These are phyloP conservation scores for Trichoderma oligosporum DNA, from an alignment of 2,329 filamentous ascomycete species.

Conservation along the genomic window DNA sequence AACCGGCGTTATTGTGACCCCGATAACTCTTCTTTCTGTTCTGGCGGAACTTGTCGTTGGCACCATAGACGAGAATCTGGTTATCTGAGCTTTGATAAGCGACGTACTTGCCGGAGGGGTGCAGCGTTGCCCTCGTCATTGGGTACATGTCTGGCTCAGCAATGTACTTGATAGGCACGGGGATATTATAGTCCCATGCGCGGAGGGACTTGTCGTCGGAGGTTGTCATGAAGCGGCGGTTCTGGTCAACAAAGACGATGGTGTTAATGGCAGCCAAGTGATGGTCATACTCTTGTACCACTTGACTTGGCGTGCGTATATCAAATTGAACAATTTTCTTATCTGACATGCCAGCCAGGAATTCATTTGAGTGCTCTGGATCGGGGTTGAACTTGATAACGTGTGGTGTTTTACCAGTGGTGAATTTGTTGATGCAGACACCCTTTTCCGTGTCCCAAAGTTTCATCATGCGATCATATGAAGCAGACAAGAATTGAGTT, in stretches of 20 bases:
- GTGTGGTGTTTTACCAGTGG: constrained; percentile 91
- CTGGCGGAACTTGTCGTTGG: constrained; percentile 92
- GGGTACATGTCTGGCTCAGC: constrained; percentile 98
- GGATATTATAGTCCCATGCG: constrained; percentile 98
- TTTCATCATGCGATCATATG: constrained; percentile 94
- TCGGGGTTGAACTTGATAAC: constrained; percentile 90
- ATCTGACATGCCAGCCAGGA: constrained; percentile 93
- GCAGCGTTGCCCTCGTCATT: constrained; percentile 78
- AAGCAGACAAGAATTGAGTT: constrained; percentile 81
- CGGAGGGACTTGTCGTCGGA: constrained; percentile 95
- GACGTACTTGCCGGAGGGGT: constrained; percentile 90
- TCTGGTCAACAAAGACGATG: constrained; percentile 91
- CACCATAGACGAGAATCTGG: constrained; percentile 92
- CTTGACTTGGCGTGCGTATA: constrained; percentile 68
- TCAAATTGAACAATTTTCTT: constrained; percentile 99
- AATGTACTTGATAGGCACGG: constrained; percentile 97
- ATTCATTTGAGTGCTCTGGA: constrained; percentile 74
- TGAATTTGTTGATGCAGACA: constrained; percentile 80
- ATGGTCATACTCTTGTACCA: constrained; percentile 97
- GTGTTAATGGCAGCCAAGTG: constrained; percentile 98
- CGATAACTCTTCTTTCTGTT: constrained; percentile 96
- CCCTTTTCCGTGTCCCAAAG: constrained; percentile 98
- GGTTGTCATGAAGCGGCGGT: constrained; percentile 94
- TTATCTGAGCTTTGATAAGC: constrained; percentile 93
- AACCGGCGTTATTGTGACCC: constrained; percentile 93